Conservation (phyloP, 148 eudicot species). For the Gaultheria prostrata region DNA sequence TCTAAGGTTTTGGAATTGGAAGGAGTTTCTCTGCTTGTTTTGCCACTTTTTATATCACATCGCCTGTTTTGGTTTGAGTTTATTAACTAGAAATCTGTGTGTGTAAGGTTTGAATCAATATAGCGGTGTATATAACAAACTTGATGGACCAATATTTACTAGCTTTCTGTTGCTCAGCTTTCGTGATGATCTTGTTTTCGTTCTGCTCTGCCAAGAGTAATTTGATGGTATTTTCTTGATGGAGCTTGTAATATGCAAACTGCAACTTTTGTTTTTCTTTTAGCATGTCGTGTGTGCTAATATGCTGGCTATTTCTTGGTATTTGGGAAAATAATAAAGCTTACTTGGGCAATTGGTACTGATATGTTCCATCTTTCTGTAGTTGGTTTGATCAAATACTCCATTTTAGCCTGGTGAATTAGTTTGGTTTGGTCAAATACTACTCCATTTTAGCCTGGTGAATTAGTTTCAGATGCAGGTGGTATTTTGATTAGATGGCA, state of each 20-base stretch:
- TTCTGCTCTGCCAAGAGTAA: not conserved
- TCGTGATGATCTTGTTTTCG: not conserved
- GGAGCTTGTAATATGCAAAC: not conserved
- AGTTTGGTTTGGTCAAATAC: no score
- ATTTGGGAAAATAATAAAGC: not conserved
- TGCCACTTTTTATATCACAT: not conserved
- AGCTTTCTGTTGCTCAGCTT: not conserved
- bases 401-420: no score
- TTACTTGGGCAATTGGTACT: not conserved
- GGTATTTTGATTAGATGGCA: not conserved
- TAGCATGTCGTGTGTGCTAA: not conserved
- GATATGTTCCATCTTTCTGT: not conserved
- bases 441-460: not conserved
- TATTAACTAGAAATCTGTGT: not conserved
- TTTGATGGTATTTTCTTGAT: not conserved
- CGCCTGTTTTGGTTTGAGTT: not conserved
- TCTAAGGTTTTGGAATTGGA: not conserved
- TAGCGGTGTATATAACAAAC: not conserved
- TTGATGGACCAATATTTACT: not conserved
- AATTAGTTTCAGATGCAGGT: not conserved
- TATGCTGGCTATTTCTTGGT: not conserved
- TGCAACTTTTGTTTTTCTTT: not conserved
- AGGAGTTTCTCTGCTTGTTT: not conserved
- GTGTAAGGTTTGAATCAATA: not conserved
- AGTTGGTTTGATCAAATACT: no score